Percentiles rank a stretch among this genome's conserved stretches.
phyloP scores from a whole-genome alignment of 164 flowering plant species.

The Platanus orientalis region DNA sequence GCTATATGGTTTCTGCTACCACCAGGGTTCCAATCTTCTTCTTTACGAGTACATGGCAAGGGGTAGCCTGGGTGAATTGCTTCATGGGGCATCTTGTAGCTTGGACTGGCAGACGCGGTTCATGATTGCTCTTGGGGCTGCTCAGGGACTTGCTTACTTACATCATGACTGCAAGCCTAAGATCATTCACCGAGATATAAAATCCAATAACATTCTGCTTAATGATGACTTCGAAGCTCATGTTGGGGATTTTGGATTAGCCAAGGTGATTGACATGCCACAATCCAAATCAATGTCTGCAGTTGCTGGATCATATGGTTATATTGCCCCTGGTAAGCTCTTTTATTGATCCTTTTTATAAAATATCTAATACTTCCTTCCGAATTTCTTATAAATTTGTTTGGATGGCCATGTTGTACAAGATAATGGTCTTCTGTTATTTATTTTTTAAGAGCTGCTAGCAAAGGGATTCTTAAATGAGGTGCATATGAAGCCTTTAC shows the following conservation, averaged over 20 bases:
- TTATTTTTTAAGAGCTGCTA: no score
- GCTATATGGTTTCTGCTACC: slow-evolving; percentile 78
- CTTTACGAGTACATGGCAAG: slow-evolving; percentile 83
- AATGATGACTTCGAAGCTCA: slow-evolving; percentile 87
- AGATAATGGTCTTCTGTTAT: no score
- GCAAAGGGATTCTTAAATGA: no score
- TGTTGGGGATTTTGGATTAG: slow-evolving; percentile 97
- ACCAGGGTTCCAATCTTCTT: slow-evolving; percentile 83
- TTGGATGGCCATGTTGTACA: background rate
- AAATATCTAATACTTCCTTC: no score
- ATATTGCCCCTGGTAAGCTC: slow-evolving; percentile 94
- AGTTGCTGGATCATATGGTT: slow-evolving; percentile 98
- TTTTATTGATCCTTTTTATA: background rate
- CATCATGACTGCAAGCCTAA: slow-evolving; percentile 96
- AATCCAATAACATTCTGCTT: slow-evolving; percentile 85
- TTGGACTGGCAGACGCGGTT: slow-evolving; percentile 83
- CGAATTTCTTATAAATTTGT: no score
- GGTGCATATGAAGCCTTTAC: no score
- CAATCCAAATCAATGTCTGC: slow-evolving; percentile 91
- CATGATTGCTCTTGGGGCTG: slow-evolving; percentile 84
- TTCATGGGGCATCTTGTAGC: slow-evolving; percentile 56
- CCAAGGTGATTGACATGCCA: slow-evolving; percentile 96
- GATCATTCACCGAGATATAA: slow-evolving; percentile 95
- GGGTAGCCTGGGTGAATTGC: slow-evolving; percentile 88
- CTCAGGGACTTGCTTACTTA: slow-evolving; percentile 84